A percentile compares a stretch with the other conserved stretches of the same genome.
Evolutionary conservation across 768 basidiomycete genomes (phyloP).

Genomic region (Porpolomopsis calyptriformis): DNA sequence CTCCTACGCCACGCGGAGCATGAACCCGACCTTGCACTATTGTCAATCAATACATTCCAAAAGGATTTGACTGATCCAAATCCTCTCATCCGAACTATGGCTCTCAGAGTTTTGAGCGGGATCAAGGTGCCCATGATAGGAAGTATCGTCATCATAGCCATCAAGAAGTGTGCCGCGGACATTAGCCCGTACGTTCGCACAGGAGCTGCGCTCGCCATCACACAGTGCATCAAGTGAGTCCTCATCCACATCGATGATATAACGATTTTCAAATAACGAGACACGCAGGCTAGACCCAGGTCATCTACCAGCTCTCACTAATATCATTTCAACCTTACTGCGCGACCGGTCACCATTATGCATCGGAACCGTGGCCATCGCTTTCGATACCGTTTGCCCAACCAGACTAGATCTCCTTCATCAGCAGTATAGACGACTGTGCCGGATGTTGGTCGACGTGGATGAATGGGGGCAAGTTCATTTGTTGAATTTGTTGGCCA

Average conservation of each 20-base stretch:
- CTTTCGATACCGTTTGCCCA: conserved; percentile 83
- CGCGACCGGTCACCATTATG: conserved; percentile 78
- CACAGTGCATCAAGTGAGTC: conserved; percentile 64
- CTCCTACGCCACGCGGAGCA: conserved; percentile 86
- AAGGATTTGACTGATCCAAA: conserved; percentile 88
- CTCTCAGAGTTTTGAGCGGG: conserved; percentile 82
- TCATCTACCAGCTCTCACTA: conserved; percentile 62
- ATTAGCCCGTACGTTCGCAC: conserved; percentile 92
- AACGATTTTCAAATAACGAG: neutral
- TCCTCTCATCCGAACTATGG: conserved; percentile 94
- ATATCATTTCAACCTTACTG: conserved; percentile 52
- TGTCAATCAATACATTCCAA: conserved; percentile 98
- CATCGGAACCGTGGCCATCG: conserved; percentile 74
- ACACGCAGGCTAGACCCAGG: conserved; percentile 55
- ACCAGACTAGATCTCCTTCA: conserved; percentile 82
- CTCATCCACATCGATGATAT: neutral
- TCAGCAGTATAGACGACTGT: conserved; percentile 76
- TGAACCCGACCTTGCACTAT: conserved; percentile 87
- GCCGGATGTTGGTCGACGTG: conserved; percentile 73
- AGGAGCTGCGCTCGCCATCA: conserved; percentile 81
- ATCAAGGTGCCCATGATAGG: conserved; percentile 87
- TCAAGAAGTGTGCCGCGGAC: conserved; percentile 88
- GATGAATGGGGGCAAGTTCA: conserved; percentile 97
- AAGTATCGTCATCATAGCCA: conserved; percentile 72
- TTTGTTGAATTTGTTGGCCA: conserved; percentile 61